phyloP scores from a whole-genome alignment of 1,139 yeast genomes.

The Geotrichum macrosporum region DNA sequence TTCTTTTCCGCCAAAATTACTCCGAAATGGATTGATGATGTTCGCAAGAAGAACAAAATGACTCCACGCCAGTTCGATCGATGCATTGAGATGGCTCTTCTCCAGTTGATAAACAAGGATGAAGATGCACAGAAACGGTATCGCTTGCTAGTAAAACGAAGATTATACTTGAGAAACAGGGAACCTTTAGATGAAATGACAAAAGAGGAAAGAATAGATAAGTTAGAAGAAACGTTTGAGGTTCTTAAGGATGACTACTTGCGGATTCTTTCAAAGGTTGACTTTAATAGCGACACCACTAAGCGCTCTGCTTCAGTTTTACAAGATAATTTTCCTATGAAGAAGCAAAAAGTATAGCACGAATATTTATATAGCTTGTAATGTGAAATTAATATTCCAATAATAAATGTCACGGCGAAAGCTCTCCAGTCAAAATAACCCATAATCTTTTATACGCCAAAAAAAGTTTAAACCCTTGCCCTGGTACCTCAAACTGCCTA shows the following conservation, averaged over 20 bases:
- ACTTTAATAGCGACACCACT: constrained; percentile 50
- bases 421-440: too few species aligned
- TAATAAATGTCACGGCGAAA: too few species aligned
- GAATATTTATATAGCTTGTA: neutral
- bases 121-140: constrained; percentile 39
- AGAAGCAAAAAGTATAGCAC: constrained; percentile 8
- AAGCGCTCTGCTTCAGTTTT: neutral
- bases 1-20: constrained; percentile 13
- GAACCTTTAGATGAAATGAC: constrained; percentile 72
- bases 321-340: neutral
- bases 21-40: constrained; percentile 44
- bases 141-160: constrained; percentile 61
- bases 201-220: constrained; percentile 55
- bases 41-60: constrained; percentile 50
- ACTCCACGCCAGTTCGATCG: constrained; percentile 76
- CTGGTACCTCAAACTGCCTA: neutral
- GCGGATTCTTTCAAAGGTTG: constrained; percentile 54
- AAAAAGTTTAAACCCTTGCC: constrained; percentile 7
- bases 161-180: constrained; percentile 70
- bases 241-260: constrained; percentile 65
- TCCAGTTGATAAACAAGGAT: constrained; percentile 38
- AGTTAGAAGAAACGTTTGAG: constrained; percentile 70
- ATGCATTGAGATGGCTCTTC: constrained; percentile 67
- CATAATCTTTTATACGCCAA: neutral
- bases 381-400: too few species aligned